A percentile compares a stretch with the other conserved stretches of the same genome.
These are phyloP conservation scores for Didymella sp. DNA, from an alignment of 2,329 filamentous ascomycete genomes.

Conservation along the genomic window DNA sequence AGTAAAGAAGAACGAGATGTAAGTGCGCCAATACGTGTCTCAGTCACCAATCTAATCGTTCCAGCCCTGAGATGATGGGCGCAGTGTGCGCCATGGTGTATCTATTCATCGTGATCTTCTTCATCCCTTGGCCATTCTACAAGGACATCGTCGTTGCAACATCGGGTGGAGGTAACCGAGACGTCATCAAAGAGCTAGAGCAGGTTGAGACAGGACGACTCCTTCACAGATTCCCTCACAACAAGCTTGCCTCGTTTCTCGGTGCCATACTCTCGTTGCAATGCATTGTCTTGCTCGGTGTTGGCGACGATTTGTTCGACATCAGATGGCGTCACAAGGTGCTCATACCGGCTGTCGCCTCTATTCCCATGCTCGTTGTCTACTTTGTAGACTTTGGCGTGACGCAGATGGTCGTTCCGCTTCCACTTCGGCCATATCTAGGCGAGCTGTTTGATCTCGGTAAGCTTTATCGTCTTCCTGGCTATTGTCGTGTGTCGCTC, in stretches of 20 bases:
- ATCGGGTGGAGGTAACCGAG: constrained; percentile 89
- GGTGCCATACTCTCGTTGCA: constrained; percentile 93
- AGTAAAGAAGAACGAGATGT: constrained; percentile 75
- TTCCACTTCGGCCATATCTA: constrained; percentile 82
- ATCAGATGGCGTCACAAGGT: constrained; percentile 99
- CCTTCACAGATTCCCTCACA: constrained; percentile 90
- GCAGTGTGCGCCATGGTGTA: constrained; percentile 93
- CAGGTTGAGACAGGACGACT: constrained; percentile 82
- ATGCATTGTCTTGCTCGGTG: constrained; percentile 86
- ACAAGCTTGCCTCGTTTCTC: constrained; percentile 94
- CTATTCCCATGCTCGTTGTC: constrained; percentile 90
- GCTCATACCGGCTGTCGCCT: constrained; percentile 92
- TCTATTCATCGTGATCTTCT: constrained; percentile 84
- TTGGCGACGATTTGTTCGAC: constrained; percentile 96
- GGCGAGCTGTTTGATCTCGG: constrained; percentile 83
- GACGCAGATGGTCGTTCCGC: constrained; percentile 90
- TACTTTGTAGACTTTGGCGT: constrained; percentile 99
- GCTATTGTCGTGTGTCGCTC: constrained; percentile 19
- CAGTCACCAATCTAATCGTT: constrained; percentile 26
- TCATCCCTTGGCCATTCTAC: constrained; percentile 97
- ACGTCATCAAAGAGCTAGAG: constrained; percentile 77
- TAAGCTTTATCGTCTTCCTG: constrained; percentile 25
- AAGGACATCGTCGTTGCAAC: constrained; percentile 97
- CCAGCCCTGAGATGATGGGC: constrained; percentile 91
- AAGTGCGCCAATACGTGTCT: constrained; percentile 39